Conservation (phyloP, 2,329 filamentous ascomycete genomes). For the Verticillium zaregamsianum region DNA sequence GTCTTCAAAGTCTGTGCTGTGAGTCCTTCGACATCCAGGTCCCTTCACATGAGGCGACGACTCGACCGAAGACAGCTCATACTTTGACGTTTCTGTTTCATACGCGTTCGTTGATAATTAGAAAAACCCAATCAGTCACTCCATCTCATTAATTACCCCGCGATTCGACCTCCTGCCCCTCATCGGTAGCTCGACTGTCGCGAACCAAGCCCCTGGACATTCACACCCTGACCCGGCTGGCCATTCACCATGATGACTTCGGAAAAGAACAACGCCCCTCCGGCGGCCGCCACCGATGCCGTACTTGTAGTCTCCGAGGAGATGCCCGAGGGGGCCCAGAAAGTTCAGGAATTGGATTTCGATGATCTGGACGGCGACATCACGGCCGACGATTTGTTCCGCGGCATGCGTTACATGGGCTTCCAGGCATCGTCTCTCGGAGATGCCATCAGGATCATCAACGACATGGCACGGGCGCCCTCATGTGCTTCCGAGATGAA, state of each 20-base stretch:
- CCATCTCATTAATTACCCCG: no score
- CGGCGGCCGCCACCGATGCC: conserved; percentile 65
- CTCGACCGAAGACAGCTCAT: background rate
- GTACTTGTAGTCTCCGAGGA: conserved; percentile 82
- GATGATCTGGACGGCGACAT: conserved; percentile 73
- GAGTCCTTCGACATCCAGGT: background rate
- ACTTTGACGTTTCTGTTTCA: background rate
- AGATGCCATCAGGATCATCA: conserved; percentile 87
- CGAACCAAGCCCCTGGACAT: background rate
- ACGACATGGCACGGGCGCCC: conserved; percentile 71
- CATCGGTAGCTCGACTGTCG: background rate
- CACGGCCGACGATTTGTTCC: conserved; percentile 79
- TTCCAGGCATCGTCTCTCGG: conserved; percentile 67
- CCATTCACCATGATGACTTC: background rate
- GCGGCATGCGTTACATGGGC: conserved; percentile 83
- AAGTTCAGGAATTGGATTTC: conserved; percentile 91
- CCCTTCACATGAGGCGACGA: background rate
- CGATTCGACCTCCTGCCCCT: background rate
- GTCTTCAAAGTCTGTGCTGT: background rate
- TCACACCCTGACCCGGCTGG: background rate
- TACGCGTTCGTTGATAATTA: no score
- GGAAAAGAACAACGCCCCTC: conserved; percentile 37
- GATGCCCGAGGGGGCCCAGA: conserved; percentile 71
- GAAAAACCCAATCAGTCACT: no score
- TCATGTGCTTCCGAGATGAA: background rate